phyloP scores from a whole-genome alignment of 176 grass and related monocot species.

The Eremochloa ophiuroides region DNA sequence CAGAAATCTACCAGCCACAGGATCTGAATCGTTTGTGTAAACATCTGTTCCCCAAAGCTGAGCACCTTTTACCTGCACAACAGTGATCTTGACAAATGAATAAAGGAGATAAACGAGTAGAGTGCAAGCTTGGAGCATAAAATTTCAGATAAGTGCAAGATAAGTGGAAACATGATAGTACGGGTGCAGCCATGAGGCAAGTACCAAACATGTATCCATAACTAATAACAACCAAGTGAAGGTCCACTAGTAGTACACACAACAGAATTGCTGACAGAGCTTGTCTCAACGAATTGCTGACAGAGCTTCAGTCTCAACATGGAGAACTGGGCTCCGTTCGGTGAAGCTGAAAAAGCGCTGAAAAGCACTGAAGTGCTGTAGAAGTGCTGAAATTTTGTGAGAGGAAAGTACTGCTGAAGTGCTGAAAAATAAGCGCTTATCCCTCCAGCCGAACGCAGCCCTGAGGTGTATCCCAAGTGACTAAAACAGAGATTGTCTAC shows the following conservation, averaged over 20 bases:
- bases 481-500: not conserved
- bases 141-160: not conserved
- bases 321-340: too few relatives aligned
- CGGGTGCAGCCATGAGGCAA: not conserved
- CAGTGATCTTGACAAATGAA: slow-evolving; percentile 14
- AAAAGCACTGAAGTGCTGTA: too few relatives aligned
- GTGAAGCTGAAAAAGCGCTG: too few relatives aligned
- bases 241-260: not conserved
- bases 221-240: slow-evolving; percentile 13
- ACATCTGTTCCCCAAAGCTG: slow-evolving; percentile 96
- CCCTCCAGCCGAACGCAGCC: too few relatives aligned
- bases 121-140: not conserved
- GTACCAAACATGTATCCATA: not conserved
- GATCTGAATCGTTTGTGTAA: slow-evolving; percentile 95
- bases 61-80: slow-evolving; percentile 91
- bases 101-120: slow-evolving; percentile 1
- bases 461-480: slow-evolving; percentile 13
- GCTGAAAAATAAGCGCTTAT: too few relatives aligned
- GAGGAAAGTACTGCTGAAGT: too few relatives aligned
- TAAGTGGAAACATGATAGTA: not conserved
- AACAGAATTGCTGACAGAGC: slow-evolving; percentile 4
- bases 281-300: too few relatives aligned
- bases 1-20: slow-evolving; percentile 73
- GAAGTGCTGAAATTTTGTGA: too few relatives aligned
- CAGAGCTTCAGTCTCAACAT: not conserved